Base-by-base conservation (phyloP, 2,329 filamentous ascomycete species). In the Lizonia empirigonia region DNA sequence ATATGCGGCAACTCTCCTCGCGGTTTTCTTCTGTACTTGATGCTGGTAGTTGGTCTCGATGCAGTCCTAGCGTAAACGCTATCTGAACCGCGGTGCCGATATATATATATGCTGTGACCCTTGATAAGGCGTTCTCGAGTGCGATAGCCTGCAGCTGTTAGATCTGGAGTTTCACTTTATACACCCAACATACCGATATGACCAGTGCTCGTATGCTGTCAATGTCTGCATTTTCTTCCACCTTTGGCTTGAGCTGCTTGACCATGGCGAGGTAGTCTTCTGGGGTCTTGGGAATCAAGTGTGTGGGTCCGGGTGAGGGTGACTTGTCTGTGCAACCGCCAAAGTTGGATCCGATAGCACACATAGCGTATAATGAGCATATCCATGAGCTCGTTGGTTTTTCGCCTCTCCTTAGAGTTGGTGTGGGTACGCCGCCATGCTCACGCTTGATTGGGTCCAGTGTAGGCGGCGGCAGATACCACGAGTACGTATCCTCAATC, bases 31-130 rank as follows among this genome's bases (percentile, higher is more conserved):
- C 48, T 6, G 56, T 57, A 4, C 60, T 64, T 5, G 62, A 63
- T 9, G 64, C 60, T 0, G 68, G 63, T n/a, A 68, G 26, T 33
- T 71, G 66, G 26, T 73, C 68, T 7, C 69, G 67, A 54, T 73
- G 70, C 15, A 73, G 42, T 20, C 71, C 71, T 6, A 73, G 60
- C 10, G 71, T 69, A 41, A 67, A 73, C 0, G 71, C 70, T 47
- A 72, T 72, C 30, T 72, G 70, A 3, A 73, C 61, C 34, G 64
- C 67, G 7, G 68, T 69, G 5, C 71, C 71, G 51, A 72, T 71
- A 32, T 70, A 73, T 0, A 73, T 53, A 39, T 73, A 73, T 6
- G 70, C 67, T 13, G 64, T 69, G 7, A 70, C 65, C 52, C 70
- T 65, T 5, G 67, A 71, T 34, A 70, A 68, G 6, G 68, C 47